These are phyloP conservation scores for Suillus decipiens DNA, from an alignment of 768 basidiomycete species.

Conservation along the genomic window DNA sequence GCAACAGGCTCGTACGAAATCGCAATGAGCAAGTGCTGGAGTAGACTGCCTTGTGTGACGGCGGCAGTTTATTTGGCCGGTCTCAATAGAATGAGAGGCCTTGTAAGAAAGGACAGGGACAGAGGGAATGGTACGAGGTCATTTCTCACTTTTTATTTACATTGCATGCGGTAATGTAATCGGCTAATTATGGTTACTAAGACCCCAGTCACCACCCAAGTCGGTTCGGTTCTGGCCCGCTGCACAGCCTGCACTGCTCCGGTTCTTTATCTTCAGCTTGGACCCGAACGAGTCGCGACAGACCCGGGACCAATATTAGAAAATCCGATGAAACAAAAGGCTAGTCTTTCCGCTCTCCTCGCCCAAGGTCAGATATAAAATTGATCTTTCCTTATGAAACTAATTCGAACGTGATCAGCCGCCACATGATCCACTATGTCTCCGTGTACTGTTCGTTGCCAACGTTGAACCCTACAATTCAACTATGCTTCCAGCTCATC, in stretches of 20 bases:
- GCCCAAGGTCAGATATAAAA: neutral
- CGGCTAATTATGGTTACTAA: constrained; percentile 19
- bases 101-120: constrained; percentile 1
- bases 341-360: neutral
- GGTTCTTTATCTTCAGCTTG: neutral
- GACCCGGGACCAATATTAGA: neutral
- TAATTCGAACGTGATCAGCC: neutral
- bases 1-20: neutral
- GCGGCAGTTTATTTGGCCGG: no score
- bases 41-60: neutral
- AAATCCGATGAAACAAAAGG: neutral
- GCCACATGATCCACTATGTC: no score
- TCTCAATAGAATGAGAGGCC: constrained; percentile 5
- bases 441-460: neutral
- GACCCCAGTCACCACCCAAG: constrained; percentile 29
- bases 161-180: constrained; percentile 13
- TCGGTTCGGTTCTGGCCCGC: neutral
- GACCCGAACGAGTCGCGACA: neutral
- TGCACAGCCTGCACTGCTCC: neutral
- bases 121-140: constrained; percentile 15
- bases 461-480: neutral
- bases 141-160: constrained; percentile 32
- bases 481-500: no score
- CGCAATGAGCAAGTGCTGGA: neutral
- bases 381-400: neutral